Evolutionary conservation across 257 asterid genomes (phyloP).

Genomic region (Solanum habrochaites): DNA sequence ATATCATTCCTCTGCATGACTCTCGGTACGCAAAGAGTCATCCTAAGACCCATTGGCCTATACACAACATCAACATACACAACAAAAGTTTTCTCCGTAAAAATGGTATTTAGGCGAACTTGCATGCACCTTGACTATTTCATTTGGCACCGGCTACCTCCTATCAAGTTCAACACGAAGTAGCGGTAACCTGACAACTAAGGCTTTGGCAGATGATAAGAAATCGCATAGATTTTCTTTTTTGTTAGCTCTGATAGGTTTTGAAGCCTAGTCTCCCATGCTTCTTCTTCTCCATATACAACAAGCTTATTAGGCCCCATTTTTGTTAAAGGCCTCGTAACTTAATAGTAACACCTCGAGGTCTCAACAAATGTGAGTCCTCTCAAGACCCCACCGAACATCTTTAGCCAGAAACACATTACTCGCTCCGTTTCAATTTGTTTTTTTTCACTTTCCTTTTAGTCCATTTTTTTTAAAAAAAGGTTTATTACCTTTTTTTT

Average conservation of each 20-base stretch:
- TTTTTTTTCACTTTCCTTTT: too few species aligned
- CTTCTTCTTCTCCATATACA: not conserved
- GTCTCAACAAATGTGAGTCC: not conserved
- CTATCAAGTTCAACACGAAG: not conserved
- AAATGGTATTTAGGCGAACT: not conserved
- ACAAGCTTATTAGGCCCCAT: not conserved
- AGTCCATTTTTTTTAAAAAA: fast-evolving
- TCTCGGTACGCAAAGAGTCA: not conserved
- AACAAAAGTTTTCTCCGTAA: not conserved
- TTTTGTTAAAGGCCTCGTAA: not conserved
- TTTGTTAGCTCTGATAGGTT: not conserved
- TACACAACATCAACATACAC: not conserved
- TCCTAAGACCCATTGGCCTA: not conserved
- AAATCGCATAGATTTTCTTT: not conserved
- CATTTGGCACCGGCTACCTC: not conserved
- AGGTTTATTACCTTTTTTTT: too few species aligned
- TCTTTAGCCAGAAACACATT: not conserved
- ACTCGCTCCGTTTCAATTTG: too few species aligned
- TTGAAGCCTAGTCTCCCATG: not conserved
- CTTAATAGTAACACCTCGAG: not conserved
- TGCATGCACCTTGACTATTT: not conserved
- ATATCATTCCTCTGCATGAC: not conserved
- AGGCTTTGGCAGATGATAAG: not conserved
- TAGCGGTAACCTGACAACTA: not conserved
- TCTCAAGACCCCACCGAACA: not conserved